Base-by-base conservation (phyloP, 192 early-diverging fungal genomes). In the Linnemannia elongata region DNA sequence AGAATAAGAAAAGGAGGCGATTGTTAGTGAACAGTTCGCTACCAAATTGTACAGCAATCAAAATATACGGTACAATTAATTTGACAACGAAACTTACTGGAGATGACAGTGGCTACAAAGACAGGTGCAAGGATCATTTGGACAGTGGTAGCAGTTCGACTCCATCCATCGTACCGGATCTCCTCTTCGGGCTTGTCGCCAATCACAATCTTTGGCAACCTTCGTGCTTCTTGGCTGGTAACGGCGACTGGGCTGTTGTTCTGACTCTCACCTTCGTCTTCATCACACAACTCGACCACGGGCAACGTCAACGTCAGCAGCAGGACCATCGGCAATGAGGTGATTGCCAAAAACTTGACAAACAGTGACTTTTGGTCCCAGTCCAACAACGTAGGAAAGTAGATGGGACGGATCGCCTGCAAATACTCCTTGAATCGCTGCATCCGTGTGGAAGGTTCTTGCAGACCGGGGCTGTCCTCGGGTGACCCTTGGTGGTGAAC, bases 231-330 rank as follows among this genome's bases (percentile, higher is more conserved):
- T 8, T 20, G 42, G 17, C 75, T 20, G 17, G 52, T 76, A 6
- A 36, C 35, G 20, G 77, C 77, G 33, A 36, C 76, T 17, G 74
- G 30, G 60, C 30, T 66, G 60, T 33, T 30, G 13, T 33, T 12
- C 49, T 36, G 75, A 68, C 75, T 69, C 41, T 78, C 80, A n/a
- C 85, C 79, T 36, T 84, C 88, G 4, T 89, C 75, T 2, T 89
- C 76, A 60, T 89, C 76, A 13, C 79, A 80, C 10, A 89, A 76
- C 76, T 93, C 89, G 30, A 95, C 93, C 42, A 94, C 93, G 24
- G 95, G 94, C 55, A 94, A 79, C 1, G 95, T 95, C 33, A 93
- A 52, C 3, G 85, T 89, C 38, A 95, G 72, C 1, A 93, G 18
- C 1, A 93, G 79, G 15, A 92, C 82, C 30, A 92, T 90, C 3